Conservation (phyloP, 768 basidiomycete species). For the Mycena rebaudengoi region DNA sequence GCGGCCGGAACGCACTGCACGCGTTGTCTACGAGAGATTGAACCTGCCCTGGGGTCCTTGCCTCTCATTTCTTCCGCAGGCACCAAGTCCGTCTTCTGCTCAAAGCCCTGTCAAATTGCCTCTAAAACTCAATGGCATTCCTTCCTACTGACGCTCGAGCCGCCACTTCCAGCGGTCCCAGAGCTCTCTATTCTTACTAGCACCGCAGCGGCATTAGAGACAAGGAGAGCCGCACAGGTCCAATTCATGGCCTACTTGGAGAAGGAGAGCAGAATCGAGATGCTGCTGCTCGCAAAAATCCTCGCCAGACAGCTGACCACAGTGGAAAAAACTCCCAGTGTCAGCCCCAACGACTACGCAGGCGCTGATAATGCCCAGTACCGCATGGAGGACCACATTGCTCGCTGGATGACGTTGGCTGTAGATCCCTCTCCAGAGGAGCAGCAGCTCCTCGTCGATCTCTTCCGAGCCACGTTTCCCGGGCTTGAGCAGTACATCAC, state of each 20-base stretch:
- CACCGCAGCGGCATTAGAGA: constrained; percentile 44
- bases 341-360: constrained; percentile 48
- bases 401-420: constrained; percentile 75
- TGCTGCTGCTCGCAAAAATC: constrained; percentile 74
- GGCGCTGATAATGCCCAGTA: constrained; percentile 64
- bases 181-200: constrained; percentile 42
- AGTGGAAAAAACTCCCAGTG: constrained; percentile 65
- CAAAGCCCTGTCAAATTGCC: constrained; percentile 66
- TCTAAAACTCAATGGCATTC: constrained; percentile 68
- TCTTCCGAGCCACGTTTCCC: constrained; percentile 69
- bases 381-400: constrained; percentile 77
- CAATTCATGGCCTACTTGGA: constrained; percentile 66
- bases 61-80: constrained; percentile 59
- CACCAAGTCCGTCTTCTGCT: constrained; percentile 75
- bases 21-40: constrained; percentile 72
- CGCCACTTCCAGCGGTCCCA: constrained; percentile 56
- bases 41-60: constrained; percentile 46
- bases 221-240: constrained; percentile 66
- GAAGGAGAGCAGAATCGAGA: constrained; percentile 51
- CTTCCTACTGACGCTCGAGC: constrained; percentile 75
- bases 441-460: constrained; percentile 54
- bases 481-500: constrained; percentile 78
- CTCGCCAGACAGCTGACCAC: constrained; percentile 75
- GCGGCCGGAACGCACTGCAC: constrained; percentile 73
- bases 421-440: constrained; percentile 59